These are phyloP conservation scores for Pleurotus cornucopiae DNA, from an alignment of 768 basidiomycete species.

Conservation along the genomic window DNA sequence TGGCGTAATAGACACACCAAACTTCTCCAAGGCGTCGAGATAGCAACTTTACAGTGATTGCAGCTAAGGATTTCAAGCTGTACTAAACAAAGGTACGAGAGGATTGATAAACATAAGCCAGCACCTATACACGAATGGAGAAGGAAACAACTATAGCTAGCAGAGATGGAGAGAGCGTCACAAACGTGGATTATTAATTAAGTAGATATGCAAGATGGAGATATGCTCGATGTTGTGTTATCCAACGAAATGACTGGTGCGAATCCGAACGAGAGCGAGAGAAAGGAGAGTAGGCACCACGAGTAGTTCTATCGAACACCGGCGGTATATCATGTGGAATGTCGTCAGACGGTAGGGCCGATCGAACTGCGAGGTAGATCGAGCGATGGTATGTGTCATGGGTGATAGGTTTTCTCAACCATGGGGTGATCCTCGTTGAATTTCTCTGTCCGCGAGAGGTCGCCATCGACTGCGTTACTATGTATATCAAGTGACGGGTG, in stretches of 20 bases:
- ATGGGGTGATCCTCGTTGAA: slow-evolving; percentile 6
- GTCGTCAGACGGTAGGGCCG: no score
- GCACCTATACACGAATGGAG: slow-evolving; percentile 4
- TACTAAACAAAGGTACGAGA: no score
- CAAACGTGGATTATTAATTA: slow-evolving; percentile 5
- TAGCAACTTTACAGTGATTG: no score
- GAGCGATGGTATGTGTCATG: not conserved
- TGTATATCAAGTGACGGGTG: slow-evolving; percentile 6
- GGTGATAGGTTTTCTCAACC: slow-evolving; percentile 4
- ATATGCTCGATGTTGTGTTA: slow-evolving; percentile 3
- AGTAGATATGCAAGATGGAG: slow-evolving; percentile 8
- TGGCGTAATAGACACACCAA: no score
- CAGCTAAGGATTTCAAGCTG: no score
- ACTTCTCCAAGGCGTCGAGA: no score
- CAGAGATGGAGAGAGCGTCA: slow-evolving; percentile 5
- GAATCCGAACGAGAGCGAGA: not conserved
- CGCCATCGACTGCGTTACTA: not conserved
- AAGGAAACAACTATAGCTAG: not conserved
- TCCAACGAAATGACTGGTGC: not conserved
- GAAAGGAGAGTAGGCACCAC: not conserved
- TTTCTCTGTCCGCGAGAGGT: slow-evolving; percentile 1
- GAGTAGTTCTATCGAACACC: no score
- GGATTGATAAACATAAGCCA: slow-evolving; percentile 1
- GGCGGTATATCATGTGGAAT: not conserved
- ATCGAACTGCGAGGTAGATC: not conserved